These are phyloP conservation scores for Leishmania tropica DNA, from an alignment of 208 protist genomes.

Conservation along the genomic window DNA sequence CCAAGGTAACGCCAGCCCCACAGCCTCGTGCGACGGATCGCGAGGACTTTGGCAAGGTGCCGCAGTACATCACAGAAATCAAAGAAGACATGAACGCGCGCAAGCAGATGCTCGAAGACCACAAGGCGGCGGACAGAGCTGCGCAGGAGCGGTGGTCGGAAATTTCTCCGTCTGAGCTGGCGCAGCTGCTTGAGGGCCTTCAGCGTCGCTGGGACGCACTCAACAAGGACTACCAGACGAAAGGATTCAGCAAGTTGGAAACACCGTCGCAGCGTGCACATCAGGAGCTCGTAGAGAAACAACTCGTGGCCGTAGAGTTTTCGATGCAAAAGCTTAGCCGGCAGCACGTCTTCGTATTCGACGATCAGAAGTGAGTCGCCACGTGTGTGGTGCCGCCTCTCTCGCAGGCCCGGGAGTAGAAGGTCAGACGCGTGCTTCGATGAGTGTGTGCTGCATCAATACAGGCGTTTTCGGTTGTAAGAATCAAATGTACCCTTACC, in stretches of 20 bases:
- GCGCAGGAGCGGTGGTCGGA: slow-evolving; percentile 80
- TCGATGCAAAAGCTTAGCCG: slow-evolving; percentile 89
- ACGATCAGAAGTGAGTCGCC: slow-evolving; percentile 65
- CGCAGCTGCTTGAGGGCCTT: slow-evolving; percentile 79
- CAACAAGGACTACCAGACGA: slow-evolving; percentile 94
- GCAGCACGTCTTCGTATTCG: slow-evolving; percentile 83
- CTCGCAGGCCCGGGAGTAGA: not conserved
- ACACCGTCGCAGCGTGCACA: slow-evolving; percentile 86
- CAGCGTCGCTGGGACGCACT: slow-evolving; percentile 89
- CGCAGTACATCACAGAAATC: slow-evolving; percentile 89
- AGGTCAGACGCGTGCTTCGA: not conserved
- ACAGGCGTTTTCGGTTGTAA: not conserved
- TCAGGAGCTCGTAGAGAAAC: slow-evolving; percentile 80
- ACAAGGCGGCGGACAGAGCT: slow-evolving; percentile 25
- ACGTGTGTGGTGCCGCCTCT: not conserved
- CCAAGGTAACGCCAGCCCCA: slow-evolving; percentile 56
- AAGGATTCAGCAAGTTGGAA: slow-evolving; percentile 91
- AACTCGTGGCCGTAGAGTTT: slow-evolving; percentile 87
- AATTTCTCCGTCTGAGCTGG: slow-evolving; percentile 78
- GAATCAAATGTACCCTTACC: not conserved
- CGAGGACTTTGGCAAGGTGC: slow-evolving; percentile 90
- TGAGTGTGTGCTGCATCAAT: not conserved
- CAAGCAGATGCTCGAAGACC: slow-evolving; percentile 25
- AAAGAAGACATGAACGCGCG: slow-evolving; percentile 82
- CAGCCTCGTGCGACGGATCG: slow-evolving; percentile 63